These are phyloP conservation scores for Aotearoamyces nothofagi DNA, from an alignment of 2,329 filamentous ascomycete species.

Conservation along the genomic window DNA sequence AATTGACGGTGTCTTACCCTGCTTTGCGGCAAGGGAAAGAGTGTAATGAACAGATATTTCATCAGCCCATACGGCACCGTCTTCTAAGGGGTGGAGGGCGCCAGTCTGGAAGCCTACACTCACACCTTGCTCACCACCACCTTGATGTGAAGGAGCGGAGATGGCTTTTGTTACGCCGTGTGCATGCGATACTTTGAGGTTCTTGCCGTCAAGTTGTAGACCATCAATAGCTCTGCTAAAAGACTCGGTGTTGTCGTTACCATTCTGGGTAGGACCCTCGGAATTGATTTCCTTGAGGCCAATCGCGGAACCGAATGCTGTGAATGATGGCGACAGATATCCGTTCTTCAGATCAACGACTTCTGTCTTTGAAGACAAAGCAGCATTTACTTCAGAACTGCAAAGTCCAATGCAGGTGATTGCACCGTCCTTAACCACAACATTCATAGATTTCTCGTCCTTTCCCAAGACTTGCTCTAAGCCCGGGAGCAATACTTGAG, in stretches of 20 bases:
- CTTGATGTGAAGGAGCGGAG: conserved; percentile 33
- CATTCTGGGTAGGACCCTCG: conserved; percentile 28
- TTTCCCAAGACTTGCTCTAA: conserved; percentile 18
- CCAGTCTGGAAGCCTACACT: conserved; percentile 42
- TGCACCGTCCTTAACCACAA: conserved; percentile 35
- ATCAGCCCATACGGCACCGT: conserved; percentile 34
- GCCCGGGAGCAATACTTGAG: conserved; percentile 32
- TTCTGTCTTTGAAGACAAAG: conserved; percentile 19
- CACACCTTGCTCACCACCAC: conserved; percentile 34
- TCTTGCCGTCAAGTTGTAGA: conserved; percentile 37
- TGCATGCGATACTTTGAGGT: conserved; percentile 33
- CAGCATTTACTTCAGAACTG: conserved; percentile 24
- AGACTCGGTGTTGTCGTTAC: conserved; percentile 34
- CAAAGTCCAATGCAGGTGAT: conserved; percentile 43
- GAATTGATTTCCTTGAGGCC: conserved; percentile 48
- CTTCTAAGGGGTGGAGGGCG: conserved; percentile 28
- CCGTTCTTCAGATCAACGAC: conserved; percentile 38
- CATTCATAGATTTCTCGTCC: conserved; percentile 23
- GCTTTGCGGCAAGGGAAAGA: conserved; percentile 31
- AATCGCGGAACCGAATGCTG: conserved; percentile 41
- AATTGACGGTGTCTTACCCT: conserved; percentile 29
- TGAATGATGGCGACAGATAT: conserved; percentile 43
- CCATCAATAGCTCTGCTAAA: conserved; percentile 46
- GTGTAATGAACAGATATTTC: conserved; percentile 45
- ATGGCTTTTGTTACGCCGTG: conserved; percentile 45